phyloP scores from a whole-genome alignment of 148 eudicot genomes.

The Chenopodium berlandieri region DNA sequence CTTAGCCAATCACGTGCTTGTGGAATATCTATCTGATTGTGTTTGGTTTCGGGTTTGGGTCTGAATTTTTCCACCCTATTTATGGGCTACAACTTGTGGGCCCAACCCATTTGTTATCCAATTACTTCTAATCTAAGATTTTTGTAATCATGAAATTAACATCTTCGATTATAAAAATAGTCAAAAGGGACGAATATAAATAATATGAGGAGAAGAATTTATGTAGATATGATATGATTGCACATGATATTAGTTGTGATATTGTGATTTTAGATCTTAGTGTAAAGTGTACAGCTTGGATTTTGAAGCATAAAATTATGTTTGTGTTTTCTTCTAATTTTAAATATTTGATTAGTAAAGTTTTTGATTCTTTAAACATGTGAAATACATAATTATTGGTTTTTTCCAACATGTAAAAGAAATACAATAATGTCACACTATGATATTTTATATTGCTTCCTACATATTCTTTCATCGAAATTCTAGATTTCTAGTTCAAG shows the following conservation, averaged over 20 bases:
- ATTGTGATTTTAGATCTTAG: neutral
- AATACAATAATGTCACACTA: neutral
- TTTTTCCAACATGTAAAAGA: neutral
- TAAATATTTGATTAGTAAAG: neutral
- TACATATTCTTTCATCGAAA: too few species aligned
- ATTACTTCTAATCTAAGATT: conserved; percentile 2
- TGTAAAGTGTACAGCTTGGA: conserved; percentile 10
- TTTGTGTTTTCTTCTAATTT: neutral
- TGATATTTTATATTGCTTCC: too few species aligned
- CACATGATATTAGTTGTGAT: conserved; percentile 26
- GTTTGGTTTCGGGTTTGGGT: conserved; percentile 7
- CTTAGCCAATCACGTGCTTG: conserved; percentile 51
- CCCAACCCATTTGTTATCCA: conserved; percentile 33
- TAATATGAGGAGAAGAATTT: conserved; percentile 11
- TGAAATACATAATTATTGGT: too few species aligned
- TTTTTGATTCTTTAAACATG: neutral
- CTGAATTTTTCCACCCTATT: neutral
- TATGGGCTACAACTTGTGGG: conserved; percentile 30
- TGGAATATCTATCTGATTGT: conserved; percentile 26
- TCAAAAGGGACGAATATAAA: conserved; percentile 8
- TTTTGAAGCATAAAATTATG: neutral
- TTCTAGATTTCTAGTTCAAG: too few species aligned
- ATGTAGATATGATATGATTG: conserved; percentile 31
- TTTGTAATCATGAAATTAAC: neutral
- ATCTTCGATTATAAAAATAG: conserved; percentile 13